Conservation (phyloP, 805 yeast genomes). For the Ogataea thermomethanolica region DNA sequence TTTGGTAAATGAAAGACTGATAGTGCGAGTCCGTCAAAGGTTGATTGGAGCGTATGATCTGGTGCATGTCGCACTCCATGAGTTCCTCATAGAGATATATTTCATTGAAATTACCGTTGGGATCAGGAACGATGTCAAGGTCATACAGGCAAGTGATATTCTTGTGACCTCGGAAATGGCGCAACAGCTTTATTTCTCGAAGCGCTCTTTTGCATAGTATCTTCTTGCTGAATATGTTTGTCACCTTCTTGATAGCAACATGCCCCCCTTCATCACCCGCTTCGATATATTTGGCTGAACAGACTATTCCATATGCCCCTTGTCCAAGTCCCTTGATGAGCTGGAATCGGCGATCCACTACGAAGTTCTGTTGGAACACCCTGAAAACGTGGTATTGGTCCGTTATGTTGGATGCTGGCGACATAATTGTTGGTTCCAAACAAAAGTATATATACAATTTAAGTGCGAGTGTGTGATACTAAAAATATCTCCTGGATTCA, state of each 20-base stretch:
- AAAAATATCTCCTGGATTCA: conserved; percentile 7
- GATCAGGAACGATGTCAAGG: conserved; percentile 80
- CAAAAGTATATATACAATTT: conserved; percentile 1
- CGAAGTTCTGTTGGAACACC: conserved; percentile 86
- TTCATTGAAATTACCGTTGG: conserved; percentile 75
- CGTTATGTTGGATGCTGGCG: conserved; percentile 1
- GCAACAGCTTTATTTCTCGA: conserved; percentile 82
- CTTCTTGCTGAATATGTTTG: conserved; percentile 88
- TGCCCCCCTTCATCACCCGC: conserved; percentile 72
- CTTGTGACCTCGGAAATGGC: conserved; percentile 94
- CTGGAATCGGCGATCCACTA: conserved; percentile 84
- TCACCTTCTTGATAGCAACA: conserved; percentile 94
- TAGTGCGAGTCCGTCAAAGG: conserved; percentile 92
- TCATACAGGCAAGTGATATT: conserved; percentile 95
- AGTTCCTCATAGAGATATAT: conserved; percentile 90
- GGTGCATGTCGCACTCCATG: conserved; percentile 99
- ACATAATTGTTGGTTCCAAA: neutral
- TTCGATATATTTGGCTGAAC: conserved; percentile 82
- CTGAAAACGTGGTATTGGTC: conserved; percentile 35
- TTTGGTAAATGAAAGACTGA: conserved; percentile 89
- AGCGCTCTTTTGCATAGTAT: conserved; percentile 88
- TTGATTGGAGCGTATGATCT: conserved; percentile 90
- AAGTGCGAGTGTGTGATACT: conserved; percentile 5
- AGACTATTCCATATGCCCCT: conserved; percentile 97
- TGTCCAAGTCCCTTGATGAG: conserved; percentile 93